These are phyloP conservation scores for Erythrobasidium hasegawianum DNA, from an alignment of 1,284 basidiomycete genomes.

Conservation along the genomic window DNA sequence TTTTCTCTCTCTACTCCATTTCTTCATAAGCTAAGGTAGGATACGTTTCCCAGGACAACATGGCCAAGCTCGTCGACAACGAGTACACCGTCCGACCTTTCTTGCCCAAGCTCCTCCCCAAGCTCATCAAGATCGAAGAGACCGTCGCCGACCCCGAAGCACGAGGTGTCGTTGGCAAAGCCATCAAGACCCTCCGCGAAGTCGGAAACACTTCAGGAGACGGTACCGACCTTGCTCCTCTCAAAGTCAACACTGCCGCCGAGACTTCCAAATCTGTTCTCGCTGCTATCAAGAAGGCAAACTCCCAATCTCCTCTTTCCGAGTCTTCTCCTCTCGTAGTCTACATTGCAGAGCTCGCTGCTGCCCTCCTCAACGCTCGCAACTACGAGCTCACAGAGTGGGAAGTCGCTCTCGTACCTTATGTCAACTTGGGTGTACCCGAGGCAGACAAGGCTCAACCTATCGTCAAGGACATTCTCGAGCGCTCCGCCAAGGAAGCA, in stretches of 20 bases:
- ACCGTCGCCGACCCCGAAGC: slow-evolving; percentile 94
- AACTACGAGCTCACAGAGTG: slow-evolving; percentile 86
- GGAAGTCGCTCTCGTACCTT: slow-evolving; percentile 71
- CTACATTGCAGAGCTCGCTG: slow-evolving; percentile 74
- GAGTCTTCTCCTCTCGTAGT: slow-evolving; percentile 58
- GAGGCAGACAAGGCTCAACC: slow-evolving; percentile 62
- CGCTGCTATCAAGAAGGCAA: slow-evolving; percentile 77
- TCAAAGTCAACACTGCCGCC: slow-evolving; percentile 68
- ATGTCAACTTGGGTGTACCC: slow-evolving; percentile 65
- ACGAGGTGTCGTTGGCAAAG: slow-evolving; percentile 78
- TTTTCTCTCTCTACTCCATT: not conserved
- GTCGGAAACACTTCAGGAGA: slow-evolving; percentile 85
- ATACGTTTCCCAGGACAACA: slow-evolving; percentile 69
- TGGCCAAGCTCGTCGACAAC: slow-evolving; percentile 96
- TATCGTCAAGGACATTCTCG: slow-evolving; percentile 77
- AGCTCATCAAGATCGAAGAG: slow-evolving; percentile 86
- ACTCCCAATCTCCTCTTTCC: slow-evolving; percentile 52
- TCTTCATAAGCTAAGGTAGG: not conserved
- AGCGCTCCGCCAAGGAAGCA: slow-evolving; percentile 78
- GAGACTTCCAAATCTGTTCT: slow-evolving; percentile 64
- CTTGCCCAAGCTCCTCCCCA: slow-evolving; percentile 89
- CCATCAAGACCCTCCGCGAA: slow-evolving; percentile 87
- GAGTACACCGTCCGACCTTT: slow-evolving; percentile 91
- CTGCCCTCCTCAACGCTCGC: slow-evolving; percentile 81
- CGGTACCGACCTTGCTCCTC: slow-evolving; percentile 79